These are phyloP conservation scores for Xylaria telfairii DNA, from an alignment of 495 filamentous ascomycete genomes.

Conservation along the genomic window DNA sequence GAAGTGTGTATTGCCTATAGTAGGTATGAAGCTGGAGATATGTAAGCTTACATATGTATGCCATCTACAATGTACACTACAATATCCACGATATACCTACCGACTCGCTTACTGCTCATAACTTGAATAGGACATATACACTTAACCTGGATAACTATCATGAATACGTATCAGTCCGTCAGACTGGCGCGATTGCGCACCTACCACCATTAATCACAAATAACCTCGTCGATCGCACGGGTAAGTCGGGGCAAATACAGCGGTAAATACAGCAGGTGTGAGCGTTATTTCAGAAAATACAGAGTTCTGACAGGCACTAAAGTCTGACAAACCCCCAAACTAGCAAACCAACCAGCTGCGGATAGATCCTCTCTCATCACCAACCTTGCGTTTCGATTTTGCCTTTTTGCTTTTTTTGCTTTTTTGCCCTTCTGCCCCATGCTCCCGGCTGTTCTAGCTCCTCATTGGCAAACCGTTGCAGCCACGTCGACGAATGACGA, in stretches of 20 bases:
- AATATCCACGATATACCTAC: neutral
- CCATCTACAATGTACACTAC: neutral
- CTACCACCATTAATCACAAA: conserved; percentile 6
- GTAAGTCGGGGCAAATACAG: conserved; percentile 12
- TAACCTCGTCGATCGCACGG: conserved; percentile 13
- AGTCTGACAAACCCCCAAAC: conserved; percentile 17
- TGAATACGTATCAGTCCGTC: neutral
- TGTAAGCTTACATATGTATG: neutral
- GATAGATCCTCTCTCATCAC: conserved; percentile 28
- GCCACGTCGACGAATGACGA: conserved; percentile 3
- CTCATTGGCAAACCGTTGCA: conserved; percentile 23
- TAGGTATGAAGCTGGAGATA: neutral
- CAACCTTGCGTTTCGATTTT: conserved; percentile 21
- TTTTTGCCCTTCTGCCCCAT: conserved; percentile 13
- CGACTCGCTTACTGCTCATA: neutral
- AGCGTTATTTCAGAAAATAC: conserved; percentile 17
- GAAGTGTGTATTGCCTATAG: neutral
- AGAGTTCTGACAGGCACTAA: conserved; percentile 25
- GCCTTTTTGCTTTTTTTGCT: conserved; percentile 2
- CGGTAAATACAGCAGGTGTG: conserved; percentile 5
- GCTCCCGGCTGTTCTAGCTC: neutral
- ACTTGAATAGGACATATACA: neutral
- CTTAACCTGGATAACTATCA: neutral
- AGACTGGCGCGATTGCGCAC: neutral
- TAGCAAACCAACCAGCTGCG: conserved; percentile 2